These are phyloP conservation scores for Chionographis japonica DNA, from an alignment of 106 monocot genomes.

Conservation along the genomic window DNA sequence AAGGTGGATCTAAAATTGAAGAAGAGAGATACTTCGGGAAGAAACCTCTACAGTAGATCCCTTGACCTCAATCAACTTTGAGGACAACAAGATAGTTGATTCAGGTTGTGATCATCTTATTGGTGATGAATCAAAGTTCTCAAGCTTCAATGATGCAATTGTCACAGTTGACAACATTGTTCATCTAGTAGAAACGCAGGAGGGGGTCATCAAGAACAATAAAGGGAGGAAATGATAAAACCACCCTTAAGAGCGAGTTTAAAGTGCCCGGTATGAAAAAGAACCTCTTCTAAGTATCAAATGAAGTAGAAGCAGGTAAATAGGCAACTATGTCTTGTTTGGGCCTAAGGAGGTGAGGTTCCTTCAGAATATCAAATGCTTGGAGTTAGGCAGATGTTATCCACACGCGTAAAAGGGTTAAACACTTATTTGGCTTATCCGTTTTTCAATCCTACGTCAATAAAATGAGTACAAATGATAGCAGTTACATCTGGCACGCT, in stretches of 20 bases:
- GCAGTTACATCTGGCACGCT: neutral
- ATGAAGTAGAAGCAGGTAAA: neutral
- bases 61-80: neutral
- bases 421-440: constrained; percentile 7
- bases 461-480: constrained; percentile 8
- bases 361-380: neutral
- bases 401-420: neutral
- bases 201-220: neutral
- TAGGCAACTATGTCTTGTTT: constrained; percentile 2
- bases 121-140: neutral
- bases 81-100: neutral
- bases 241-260: constrained; percentile 1
- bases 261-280: neutral
- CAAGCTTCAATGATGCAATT: neutral
- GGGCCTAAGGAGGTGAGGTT: constrained; percentile 6
- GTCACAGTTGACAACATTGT: constrained; percentile 1
- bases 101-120: neutral
- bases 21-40: no score
- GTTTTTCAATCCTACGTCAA: constrained; percentile 2
- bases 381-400: constrained; percentile 1
- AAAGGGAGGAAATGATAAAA: neutral
- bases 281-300: constrained; percentile 1
- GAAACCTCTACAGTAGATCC: neutral
- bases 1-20: no score
- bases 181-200: neutral